Evolutionary conservation across 129 eudicot species (phyloP).

Genomic region (Helianthus tuberosus): DNA sequence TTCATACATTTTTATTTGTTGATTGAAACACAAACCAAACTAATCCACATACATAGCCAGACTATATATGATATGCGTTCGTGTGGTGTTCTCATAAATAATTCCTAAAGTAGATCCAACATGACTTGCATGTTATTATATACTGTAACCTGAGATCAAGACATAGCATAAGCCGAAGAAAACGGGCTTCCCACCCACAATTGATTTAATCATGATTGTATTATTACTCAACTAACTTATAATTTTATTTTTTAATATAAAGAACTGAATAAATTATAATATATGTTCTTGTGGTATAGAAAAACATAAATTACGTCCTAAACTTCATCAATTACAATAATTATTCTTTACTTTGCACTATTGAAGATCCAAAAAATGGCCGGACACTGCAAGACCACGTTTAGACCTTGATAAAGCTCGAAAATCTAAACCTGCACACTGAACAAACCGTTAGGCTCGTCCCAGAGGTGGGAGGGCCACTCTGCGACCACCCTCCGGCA

Average conservation of each 20-base stretch:
- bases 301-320: neutral
- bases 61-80: neutral
- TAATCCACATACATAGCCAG: too few relatives aligned
- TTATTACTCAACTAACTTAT: neutral
- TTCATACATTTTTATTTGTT: too few relatives aligned
- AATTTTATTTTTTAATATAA: neutral
- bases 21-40: too few relatives aligned
- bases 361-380: too few relatives aligned
- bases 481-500: too few relatives aligned
- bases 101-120: conserved; percentile 18
- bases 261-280: neutral
- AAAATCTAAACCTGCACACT: too few relatives aligned
- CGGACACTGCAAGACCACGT: too few relatives aligned
- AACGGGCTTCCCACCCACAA: conserved; percentile 17
- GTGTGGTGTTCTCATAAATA: conserved; percentile 17
- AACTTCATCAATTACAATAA: neutral
- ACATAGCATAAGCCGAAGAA: conserved; percentile 23
- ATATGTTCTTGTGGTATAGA: neutral
- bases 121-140: conserved; percentile 16
- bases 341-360: too few relatives aligned
- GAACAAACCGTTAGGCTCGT: too few relatives aligned
- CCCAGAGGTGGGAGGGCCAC: too few relatives aligned
- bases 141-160: conserved; percentile 24
- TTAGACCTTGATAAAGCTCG: too few relatives aligned
- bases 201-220: neutral